phyloP scores from a whole-genome alignment of 441 rosid genomes.

The Populus hybrid region DNA sequence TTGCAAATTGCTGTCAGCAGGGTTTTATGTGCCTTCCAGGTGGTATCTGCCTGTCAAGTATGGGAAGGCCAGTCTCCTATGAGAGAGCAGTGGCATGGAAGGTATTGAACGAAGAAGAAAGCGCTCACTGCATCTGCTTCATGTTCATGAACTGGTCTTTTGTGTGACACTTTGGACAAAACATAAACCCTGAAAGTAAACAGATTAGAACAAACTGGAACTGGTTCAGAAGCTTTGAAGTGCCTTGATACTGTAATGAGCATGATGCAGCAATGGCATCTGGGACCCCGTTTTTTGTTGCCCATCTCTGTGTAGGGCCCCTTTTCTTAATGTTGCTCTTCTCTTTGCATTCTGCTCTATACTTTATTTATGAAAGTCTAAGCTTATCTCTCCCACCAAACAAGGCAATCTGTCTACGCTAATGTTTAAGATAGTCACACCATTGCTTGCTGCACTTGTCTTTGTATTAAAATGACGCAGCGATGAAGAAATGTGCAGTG shows the following conservation, averaged over 20 bases:
- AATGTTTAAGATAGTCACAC: neutral
- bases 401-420: neutral
- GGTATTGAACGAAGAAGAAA: slow-evolving; percentile 88
- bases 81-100: slow-evolving; percentile 99
- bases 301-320: slow-evolving; percentile 17
- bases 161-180: slow-evolving; percentile 39
- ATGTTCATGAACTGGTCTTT: slow-evolving; percentile 97
- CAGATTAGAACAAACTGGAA: slow-evolving; percentile 2
- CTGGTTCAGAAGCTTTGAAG: neutral
- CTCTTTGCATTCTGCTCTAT: slow-evolving; percentile 20
- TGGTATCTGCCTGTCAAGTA: slow-evolving; percentile 92
- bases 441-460: neutral
- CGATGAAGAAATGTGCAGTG: too few species aligned
- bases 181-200: neutral
- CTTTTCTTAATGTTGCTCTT: slow-evolving; percentile 8
- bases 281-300: slow-evolving; percentile 13
- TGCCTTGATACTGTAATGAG: slow-evolving; percentile 16
- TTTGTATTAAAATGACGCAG: too few species aligned
- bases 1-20: slow-evolving; percentile 26
- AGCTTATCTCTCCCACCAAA: neutral
- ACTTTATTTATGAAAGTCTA: slow-evolving; percentile 19
- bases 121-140: slow-evolving; percentile 90
- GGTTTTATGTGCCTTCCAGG: slow-evolving; percentile 87
- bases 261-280: slow-evolving; percentile 20
- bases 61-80: slow-evolving; percentile 94